phyloP scores from a whole-genome alignment of 305 asterid genomes.

The Fraxinus sp. region DNA sequence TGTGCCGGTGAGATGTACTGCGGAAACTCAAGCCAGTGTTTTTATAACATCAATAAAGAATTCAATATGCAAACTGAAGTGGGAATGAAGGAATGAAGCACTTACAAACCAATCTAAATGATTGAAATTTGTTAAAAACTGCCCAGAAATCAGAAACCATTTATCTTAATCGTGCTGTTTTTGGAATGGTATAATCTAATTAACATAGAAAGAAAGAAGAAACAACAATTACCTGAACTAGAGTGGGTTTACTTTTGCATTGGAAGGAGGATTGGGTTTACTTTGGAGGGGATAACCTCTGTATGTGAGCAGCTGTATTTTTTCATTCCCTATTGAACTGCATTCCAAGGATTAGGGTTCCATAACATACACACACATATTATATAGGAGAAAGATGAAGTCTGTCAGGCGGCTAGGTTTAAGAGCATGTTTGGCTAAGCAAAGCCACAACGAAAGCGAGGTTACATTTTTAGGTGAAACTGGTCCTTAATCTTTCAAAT shows the following conservation, averaged over 20 bases:
- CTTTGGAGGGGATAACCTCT: neutral
- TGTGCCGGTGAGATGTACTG: neutral
- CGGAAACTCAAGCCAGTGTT: neutral
- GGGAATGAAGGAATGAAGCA: neutral
- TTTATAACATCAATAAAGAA: neutral
- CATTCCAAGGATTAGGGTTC: neutral
- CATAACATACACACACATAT: neutral
- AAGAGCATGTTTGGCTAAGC: neutral
- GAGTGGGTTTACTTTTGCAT: neutral
- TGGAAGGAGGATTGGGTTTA: neutral
- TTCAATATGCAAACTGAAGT: neutral
- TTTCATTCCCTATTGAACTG: neutral
- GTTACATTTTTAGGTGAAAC: neutral
- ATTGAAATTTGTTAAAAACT: neutral
- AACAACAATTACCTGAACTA: neutral
- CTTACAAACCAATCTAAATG: neutral
- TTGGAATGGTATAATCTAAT: neutral
- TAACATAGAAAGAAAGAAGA: neutral
- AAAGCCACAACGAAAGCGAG: neutral
- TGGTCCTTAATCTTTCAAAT: neutral
- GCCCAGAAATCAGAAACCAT: neutral
- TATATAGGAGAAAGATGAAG: neutral
- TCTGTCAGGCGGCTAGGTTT: neutral
- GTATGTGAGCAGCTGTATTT: neutral
- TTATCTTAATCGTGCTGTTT: neutral